Percentiles rank a stretch among this genome's conserved stretches.
Evolutionary conservation across 2,329 filamentous ascomycete genomes (phyloP).

Genomic region (Cladosporium velox): DNA sequence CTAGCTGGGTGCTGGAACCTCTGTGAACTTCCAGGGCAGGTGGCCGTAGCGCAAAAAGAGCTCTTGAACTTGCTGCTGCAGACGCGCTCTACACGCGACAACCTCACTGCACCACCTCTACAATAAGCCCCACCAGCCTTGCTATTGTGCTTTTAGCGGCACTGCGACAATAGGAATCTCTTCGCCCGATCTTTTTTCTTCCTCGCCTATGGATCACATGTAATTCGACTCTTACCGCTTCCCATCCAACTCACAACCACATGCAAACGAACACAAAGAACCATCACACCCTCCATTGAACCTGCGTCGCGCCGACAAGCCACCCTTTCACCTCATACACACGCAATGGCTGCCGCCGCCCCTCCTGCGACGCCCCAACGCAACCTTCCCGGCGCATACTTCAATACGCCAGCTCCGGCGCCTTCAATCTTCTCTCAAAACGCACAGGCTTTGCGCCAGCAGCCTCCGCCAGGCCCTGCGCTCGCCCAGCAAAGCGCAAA

Average conservation of each 20-base stretch:
- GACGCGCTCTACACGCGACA: not conserved
- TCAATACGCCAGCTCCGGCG: slow-evolving; percentile 68
- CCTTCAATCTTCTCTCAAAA: slow-evolving; percentile 38
- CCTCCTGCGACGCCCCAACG: slow-evolving; percentile 63
- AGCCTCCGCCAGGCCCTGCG: slow-evolving; percentile 26
- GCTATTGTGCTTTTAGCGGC: slow-evolving; percentile 10
- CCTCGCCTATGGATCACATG: slow-evolving; percentile 7
- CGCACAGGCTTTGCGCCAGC: slow-evolving; percentile 33
- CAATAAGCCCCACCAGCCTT: slow-evolving; percentile 12
- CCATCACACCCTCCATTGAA: slow-evolving; percentile 10
- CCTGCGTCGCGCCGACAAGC: slow-evolving; percentile 8
- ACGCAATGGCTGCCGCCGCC: slow-evolving; percentile 29
- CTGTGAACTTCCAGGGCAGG: not conserved
- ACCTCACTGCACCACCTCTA: slow-evolving; percentile 5
- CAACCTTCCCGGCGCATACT: slow-evolving; percentile 72
- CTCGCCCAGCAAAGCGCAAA: slow-evolving; percentile 24
- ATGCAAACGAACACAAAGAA: slow-evolving; percentile 15
- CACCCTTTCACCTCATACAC: slow-evolving; percentile 4
- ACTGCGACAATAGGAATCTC: slow-evolving; percentile 12
- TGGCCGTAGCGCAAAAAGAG: not conserved
- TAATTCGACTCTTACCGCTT: slow-evolving; percentile 2
- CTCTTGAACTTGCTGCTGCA: not conserved
- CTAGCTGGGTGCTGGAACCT: not conserved
- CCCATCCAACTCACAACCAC: not conserved
- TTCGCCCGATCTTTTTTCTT: slow-evolving; percentile 4